Conservation (phyloP, 2,329 filamentous ascomycete genomes). For the Alternaria triticimaculans region DNA sequence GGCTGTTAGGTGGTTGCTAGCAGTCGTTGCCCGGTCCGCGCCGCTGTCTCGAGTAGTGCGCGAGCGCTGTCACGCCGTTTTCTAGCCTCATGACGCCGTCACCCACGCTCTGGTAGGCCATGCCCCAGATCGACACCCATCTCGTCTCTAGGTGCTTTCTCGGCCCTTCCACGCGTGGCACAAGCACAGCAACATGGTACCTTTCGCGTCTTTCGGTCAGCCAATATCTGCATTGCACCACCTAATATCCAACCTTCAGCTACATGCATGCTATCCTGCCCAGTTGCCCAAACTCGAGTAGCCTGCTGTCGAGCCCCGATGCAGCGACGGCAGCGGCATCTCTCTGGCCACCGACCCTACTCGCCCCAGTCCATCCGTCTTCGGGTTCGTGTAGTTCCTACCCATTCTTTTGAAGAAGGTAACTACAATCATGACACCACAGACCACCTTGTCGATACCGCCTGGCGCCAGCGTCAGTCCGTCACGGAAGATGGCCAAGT, state of each 20-base stretch:
- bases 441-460: conserved; percentile 38
- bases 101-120: not conserved
- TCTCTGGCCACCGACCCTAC: conserved; percentile 19
- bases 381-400: conserved; percentile 26
- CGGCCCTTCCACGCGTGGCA: conserved; percentile 8
- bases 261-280: not conserved
- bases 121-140: not conserved
- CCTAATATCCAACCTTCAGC: not conserved
- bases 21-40: conserved; percentile 19
- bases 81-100: not conserved
- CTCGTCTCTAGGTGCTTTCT: not conserved
- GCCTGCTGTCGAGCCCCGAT: conserved; percentile 15
- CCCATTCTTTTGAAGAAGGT: conserved; percentile 40
- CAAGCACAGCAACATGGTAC: not conserved
- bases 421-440: conserved; percentile 35
- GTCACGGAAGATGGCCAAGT: conserved; percentile 36
- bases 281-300: conserved; percentile 4
- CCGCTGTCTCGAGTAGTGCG: conserved; percentile 17
- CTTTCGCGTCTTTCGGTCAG: not conserved
- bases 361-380: conserved; percentile 8
- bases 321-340: conserved; percentile 6
- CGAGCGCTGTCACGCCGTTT: not conserved
- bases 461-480: conserved; percentile 25
- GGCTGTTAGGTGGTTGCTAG: conserved; percentile 10
- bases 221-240: not conserved